Conservation (phyloP, 1,284 basidiomycete genomes). For the Thelephora terrestris region DNA sequence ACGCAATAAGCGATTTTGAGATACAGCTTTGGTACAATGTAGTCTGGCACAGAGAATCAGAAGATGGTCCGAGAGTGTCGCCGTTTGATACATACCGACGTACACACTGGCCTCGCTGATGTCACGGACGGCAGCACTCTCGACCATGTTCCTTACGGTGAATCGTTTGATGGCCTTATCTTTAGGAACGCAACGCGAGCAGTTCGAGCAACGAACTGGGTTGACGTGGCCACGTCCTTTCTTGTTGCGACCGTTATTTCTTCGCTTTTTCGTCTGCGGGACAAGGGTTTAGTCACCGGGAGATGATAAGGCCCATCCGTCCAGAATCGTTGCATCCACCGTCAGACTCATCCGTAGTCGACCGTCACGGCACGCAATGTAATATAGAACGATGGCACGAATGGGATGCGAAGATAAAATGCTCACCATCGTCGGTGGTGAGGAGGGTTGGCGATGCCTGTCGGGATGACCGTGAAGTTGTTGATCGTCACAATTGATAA, state of each 20-base stretch:
- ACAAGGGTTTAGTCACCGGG: not conserved
- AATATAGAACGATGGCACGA: not conserved
- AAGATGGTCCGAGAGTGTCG: not conserved
- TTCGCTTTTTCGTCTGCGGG: conserved; percentile 95
- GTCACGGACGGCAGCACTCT: conserved; percentile 96
- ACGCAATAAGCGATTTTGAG: conserved; percentile 99
- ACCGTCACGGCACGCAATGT: conserved; percentile 7
- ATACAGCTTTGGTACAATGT: conserved; percentile 96
- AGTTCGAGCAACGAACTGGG: conserved; percentile 97
- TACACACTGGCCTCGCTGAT: conserved; percentile 96
- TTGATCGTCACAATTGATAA: no score
- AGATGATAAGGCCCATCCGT: not conserved
- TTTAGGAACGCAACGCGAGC: conserved; percentile 88
- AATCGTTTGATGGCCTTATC: conserved; percentile 99
- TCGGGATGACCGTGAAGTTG: no score
- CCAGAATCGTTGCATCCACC: conserved; percentile 18
- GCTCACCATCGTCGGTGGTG: conserved; percentile 27
- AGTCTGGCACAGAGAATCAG: conserved; percentile 49
- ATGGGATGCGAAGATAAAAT: conserved; percentile 7
- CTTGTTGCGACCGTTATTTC: conserved; percentile 97
- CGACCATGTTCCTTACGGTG: conserved; percentile 99
- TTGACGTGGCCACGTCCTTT: conserved; percentile 94
- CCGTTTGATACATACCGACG: conserved; percentile 49
- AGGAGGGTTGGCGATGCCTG: conserved; percentile 13
- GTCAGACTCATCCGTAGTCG: conserved; percentile 4